Conservation (phyloP, 371 early-diverging fungal species). For the Mucor racemosus region DNA sequence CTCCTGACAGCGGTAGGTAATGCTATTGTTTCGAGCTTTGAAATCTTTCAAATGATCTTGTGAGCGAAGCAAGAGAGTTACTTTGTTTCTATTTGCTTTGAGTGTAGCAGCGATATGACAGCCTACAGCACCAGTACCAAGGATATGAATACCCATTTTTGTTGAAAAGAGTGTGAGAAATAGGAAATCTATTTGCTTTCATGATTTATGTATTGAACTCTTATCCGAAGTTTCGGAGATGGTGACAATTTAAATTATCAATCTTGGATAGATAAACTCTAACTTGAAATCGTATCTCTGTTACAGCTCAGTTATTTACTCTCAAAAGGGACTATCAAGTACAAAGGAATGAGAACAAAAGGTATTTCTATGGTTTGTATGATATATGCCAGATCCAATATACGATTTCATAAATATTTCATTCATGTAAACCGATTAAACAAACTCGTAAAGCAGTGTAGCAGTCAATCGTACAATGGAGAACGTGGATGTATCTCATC, state of each 20-base stretch:
- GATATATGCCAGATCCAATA: not conserved
- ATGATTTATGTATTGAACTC: not conserved
- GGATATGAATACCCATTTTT: conserved; percentile 43
- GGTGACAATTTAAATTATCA: not conserved
- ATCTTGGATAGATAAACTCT: no score
- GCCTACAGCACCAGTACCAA: conserved; percentile 55
- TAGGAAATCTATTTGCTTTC: not conserved
- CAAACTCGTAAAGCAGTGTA: no score
- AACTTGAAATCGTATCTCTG: no score
- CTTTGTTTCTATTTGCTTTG: conserved; percentile 30
- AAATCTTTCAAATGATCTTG: conserved; percentile 30
- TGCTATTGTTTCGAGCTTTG: conserved; percentile 24
- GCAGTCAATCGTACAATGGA: no score
- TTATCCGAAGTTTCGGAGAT: conserved; percentile 2
- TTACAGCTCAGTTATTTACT: no score
- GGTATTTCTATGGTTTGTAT: no score
- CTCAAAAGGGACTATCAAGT: no score
- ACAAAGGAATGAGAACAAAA: no score
- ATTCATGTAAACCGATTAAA: no score
- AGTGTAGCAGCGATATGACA: conserved; percentile 42
- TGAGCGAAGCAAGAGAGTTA: conserved; percentile 40
- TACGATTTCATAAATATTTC: no score
- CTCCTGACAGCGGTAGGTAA: conserved; percentile 28
- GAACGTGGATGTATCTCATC: no score
- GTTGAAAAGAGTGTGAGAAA: not conserved